phyloP scores from a whole-genome alignment of 306 rosid genomes.

The Trichosanthes cucumerina region DNA sequence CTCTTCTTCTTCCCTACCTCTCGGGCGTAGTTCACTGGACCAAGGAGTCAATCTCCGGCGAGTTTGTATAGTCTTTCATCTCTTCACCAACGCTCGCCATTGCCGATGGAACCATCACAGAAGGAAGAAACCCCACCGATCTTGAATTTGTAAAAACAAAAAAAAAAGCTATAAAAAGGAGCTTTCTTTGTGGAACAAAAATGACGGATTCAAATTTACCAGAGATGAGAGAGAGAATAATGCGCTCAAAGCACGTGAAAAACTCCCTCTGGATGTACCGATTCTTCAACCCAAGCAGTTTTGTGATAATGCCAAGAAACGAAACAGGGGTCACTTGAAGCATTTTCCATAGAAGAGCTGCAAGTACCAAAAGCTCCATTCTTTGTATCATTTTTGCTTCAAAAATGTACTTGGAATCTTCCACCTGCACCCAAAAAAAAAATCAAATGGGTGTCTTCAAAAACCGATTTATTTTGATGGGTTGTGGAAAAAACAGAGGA shows the following conservation, averaged over 20 bases:
- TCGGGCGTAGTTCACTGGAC: too few relatives aligned
- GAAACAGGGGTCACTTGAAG: constrained; percentile 85
- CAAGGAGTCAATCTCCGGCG: too few relatives aligned
- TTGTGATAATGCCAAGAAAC: constrained; percentile 62
- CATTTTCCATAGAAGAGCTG: constrained; percentile 84
- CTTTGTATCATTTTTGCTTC: constrained; percentile 79
- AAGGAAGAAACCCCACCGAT: constrained; percentile 66
- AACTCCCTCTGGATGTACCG: constrained; percentile 51
- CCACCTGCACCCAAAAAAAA: constrained; percentile 46
- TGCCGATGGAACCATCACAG: constrained; percentile 83
- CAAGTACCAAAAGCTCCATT: constrained; percentile 84
- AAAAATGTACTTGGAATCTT: constrained; percentile 45
- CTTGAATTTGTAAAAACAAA: constrained; percentile 46
- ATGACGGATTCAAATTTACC: constrained; percentile 32
- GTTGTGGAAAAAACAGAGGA: neutral
- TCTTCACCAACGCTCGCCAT: constrained; percentile 67
- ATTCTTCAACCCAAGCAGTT: constrained; percentile 67
- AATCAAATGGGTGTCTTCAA: neutral
- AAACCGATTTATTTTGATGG: neutral
- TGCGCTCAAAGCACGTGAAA: constrained; percentile 57
- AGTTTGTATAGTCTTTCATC: constrained; percentile 54
- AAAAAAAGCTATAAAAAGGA: neutral
- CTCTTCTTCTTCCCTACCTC: too few relatives aligned
- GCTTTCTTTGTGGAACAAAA: neutral
- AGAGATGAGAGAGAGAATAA: constrained; percentile 53